Conservation (phyloP, 352 stramenopile genomes). For the Globisporangium sylvaticum region DNA sequence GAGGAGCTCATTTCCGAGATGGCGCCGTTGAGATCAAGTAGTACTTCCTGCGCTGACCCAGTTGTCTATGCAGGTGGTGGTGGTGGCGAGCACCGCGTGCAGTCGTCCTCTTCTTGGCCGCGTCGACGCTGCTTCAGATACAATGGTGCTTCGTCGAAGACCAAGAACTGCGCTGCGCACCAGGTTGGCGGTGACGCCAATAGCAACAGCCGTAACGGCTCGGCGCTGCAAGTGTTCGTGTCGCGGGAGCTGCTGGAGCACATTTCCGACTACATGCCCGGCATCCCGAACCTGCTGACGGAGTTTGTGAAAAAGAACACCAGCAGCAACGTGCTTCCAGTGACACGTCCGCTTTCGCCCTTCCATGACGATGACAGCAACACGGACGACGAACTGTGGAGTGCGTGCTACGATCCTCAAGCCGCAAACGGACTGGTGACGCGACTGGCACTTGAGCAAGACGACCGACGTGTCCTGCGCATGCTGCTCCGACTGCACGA, state of each 20-base stretch:
- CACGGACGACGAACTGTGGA: not conserved
- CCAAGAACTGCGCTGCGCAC: not conserved
- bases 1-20: not conserved
- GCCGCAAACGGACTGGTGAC: conserved; percentile 1
- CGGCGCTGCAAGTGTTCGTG: not conserved
- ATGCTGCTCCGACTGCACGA: conserved; percentile 8
- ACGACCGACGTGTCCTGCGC: not conserved
- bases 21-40: conserved; percentile 5
- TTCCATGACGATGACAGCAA: not conserved
- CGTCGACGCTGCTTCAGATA: not conserved
- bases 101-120: not conserved
- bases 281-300: not conserved
- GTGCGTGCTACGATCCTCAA: conserved; percentile 3
- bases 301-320: conserved; percentile 1
- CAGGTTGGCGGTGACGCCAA: no score
- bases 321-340: not conserved
- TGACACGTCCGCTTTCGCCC: not conserved
- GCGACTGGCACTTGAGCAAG: not conserved
- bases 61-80: no score
- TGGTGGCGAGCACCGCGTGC: no score
- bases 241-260: not conserved
- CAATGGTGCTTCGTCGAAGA: not conserved
- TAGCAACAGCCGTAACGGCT: not conserved
- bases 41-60: not conserved
- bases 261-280: conserved; percentile 4